Percentiles rank a stretch among this genome's conserved stretches.
phyloP scores from a whole-genome alignment of 2,329 filamentous ascomycete species.

The Cadophora malorum region DNA sequence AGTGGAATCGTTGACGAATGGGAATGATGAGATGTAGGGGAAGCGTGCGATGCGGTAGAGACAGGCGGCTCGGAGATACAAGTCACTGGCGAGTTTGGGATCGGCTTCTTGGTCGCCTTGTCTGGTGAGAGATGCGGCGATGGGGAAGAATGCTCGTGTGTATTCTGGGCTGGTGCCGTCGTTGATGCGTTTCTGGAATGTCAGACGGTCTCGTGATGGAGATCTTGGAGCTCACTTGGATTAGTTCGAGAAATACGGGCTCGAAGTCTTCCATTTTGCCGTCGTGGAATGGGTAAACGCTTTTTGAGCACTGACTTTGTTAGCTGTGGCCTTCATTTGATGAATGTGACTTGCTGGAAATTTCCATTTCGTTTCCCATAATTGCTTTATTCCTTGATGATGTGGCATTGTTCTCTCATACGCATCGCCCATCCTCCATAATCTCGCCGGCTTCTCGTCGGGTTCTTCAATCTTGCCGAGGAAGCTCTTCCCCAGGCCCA shows the following conservation, averaged over 20 bases:
- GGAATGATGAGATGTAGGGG: slow-evolving; percentile 58
- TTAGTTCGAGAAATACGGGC: slow-evolving; percentile 69
- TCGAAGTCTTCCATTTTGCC: slow-evolving; percentile 71
- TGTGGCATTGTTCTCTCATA: slow-evolving; percentile 34
- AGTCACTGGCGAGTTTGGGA: slow-evolving; percentile 59
- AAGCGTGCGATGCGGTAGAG: slow-evolving; percentile 78
- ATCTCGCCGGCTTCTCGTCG: slow-evolving; percentile 8
- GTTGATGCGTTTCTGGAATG: slow-evolving; percentile 60
- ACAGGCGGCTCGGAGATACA: slow-evolving; percentile 74
- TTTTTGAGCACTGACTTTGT: slow-evolving; percentile 56
- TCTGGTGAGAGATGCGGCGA: slow-evolving; percentile 61
- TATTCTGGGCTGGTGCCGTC: slow-evolving; percentile 71
- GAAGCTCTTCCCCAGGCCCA: slow-evolving; percentile 24
- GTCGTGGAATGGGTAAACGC: slow-evolving; percentile 79
- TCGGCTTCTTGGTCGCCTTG: slow-evolving; percentile 59
- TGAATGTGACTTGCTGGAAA: slow-evolving; percentile 56
- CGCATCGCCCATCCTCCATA: slow-evolving; percentile 27
- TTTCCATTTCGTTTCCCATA: slow-evolving; percentile 83
- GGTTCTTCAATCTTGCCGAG: slow-evolving; percentile 17
- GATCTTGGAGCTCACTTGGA: slow-evolving; percentile 51
- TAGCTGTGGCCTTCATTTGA: slow-evolving; percentile 15
- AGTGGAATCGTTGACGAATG: slow-evolving; percentile 48
- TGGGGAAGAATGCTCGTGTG: slow-evolving; percentile 66
- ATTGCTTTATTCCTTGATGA: slow-evolving; percentile 54
- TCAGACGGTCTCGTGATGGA: slow-evolving; percentile 4